Base-by-base conservation (phyloP, 805 yeast genomes). In the Saitoella complicata region DNA sequence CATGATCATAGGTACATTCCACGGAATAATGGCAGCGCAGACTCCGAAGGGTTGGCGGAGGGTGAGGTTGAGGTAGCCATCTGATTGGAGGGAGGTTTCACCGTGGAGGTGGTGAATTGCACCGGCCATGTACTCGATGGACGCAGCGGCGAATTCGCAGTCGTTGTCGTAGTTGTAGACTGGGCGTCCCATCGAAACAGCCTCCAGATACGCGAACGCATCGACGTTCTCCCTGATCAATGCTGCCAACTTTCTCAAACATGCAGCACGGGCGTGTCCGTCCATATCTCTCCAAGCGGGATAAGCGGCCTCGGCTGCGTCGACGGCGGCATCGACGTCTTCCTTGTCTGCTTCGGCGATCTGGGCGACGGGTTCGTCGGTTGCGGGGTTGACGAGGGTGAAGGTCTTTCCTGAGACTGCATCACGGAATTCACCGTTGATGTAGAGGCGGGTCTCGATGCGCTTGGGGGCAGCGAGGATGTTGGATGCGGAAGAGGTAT, bases 41-140 rank as follows among this genome's bases (percentile, higher is more conserved):
- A 77, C 80, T 11, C 78, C 78, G 42, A 66, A 58, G 5, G 84
- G 80, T 60, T 79, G 81, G 51, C 76, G 77, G 44, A 76, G 67
- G 30, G 86, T 78, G 62, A 70, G 65, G 36, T 33, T 33, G 10
- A 33, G 11, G 11, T 10, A 33, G 36, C 36, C 36, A 3, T 9
- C n/a, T 2, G 36, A 10, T 9, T 10, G 13, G 9, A 53, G 87
- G 87, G 73, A 80, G 80, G 64, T 80, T 80, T 87, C 87, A 10
- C 83, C 83, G 87, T 52, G 80, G 80, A 56, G 80, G 78, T 60
- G 78, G 85, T 49, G 86, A 87, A 62, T 83, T 78, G 42, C 80
- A 86, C 62, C 87, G 87, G 56, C 80, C 64, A 49, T 87, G 87
- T 60, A 79, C 86, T 61, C 77, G 72, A 80, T 64, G 34, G 66